phyloP scores from a whole-genome alignment of 1,284 basidiomycete genomes.

The Vanrija sp. region DNA sequence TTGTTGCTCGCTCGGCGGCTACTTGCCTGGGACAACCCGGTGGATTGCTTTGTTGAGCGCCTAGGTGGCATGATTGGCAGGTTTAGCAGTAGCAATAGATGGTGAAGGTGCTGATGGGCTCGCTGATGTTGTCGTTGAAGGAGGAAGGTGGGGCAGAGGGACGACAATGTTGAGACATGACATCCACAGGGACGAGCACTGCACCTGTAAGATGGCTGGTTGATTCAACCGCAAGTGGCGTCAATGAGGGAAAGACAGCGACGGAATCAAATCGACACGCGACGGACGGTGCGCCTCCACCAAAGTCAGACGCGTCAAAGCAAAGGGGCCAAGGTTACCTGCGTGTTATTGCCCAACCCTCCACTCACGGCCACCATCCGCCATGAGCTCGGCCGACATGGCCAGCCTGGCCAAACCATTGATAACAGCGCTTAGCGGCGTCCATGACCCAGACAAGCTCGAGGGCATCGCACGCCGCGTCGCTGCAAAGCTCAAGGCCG shows the following conservation, averaged over 20 bases:
- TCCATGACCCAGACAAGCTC: conserved; percentile 4
- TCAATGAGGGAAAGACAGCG: not conserved
- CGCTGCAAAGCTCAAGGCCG: conserved; percentile 14
- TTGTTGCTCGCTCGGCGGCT: not conserved
- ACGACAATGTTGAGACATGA: conserved; percentile 2
- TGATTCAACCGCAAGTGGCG: not conserved
- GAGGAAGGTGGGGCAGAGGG: too few species aligned
- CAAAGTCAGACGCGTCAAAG: not conserved
- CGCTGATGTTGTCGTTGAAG: too few species aligned
- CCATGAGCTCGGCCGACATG: conserved; percentile 9
- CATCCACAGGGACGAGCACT: not conserved
- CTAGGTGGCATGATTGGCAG: conserved; percentile 14
- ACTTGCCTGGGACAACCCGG: conserved; percentile 22
- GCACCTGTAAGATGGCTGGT: not conserved
- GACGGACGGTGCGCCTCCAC: not conserved
- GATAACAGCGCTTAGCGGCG: conserved; percentile 9
- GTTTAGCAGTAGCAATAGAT: not conserved
- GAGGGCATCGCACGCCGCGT: conserved; percentile 11
- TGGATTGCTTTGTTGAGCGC: conserved; percentile 18
- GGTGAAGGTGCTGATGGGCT: not conserved
- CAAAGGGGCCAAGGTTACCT: not conserved
- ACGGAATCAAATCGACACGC: conserved; percentile 2
- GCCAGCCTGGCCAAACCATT: conserved; percentile 19
- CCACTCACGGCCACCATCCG: not conserved
- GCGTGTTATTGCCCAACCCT: not conserved